These are phyloP conservation scores for Sugiyamaella floridensis DNA, from an alignment of 805 yeast genomes.

Conservation along the genomic window DNA sequence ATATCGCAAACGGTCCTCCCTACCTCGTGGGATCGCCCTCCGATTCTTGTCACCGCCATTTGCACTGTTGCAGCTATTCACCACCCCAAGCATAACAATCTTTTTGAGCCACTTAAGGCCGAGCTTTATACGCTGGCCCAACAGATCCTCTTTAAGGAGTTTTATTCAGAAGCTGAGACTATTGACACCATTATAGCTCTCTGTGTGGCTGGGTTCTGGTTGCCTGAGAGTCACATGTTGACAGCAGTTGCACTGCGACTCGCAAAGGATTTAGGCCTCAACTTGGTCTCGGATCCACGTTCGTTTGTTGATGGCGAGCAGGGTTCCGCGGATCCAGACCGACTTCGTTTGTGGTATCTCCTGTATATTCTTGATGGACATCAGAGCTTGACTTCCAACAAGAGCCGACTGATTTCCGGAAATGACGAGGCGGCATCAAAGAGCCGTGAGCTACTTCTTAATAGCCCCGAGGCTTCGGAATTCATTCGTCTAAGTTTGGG, in stretches of 20 bases:
- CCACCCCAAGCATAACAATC: constrained; percentile 36
- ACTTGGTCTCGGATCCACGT: constrained; percentile 18
- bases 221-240: constrained; percentile 56
- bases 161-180: constrained; percentile 37
- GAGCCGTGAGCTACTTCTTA: constrained; percentile 36
- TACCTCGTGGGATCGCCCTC: constrained; percentile 48
- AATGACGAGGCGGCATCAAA: constrained; percentile 39
- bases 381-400: constrained; percentile 53
- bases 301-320: constrained; percentile 4
- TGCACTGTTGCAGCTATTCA: constrained; percentile 59
- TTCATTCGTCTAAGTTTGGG: background rate
- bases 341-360: constrained; percentile 59
- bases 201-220: constrained; percentile 63
- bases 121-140: constrained; percentile 29
- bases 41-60: constrained; percentile 52
- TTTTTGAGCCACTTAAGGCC: constrained; percentile 26
- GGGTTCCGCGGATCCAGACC: constrained; percentile 35
- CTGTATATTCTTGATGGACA: constrained; percentile 62
- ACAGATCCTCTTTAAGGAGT: constrained; percentile 27
- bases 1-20: constrained; percentile 44
- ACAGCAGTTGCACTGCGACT: constrained; percentile 63
- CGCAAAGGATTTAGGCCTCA: constrained; percentile 48
- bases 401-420: constrained; percentile 48
- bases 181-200: constrained; percentile 59
- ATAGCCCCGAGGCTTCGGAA: background rate